These are phyloP conservation scores for Miscanthus sacchariflorus DNA, from an alignment of 202 grass and related monocot genomes.

Conservation along the genomic window DNA sequence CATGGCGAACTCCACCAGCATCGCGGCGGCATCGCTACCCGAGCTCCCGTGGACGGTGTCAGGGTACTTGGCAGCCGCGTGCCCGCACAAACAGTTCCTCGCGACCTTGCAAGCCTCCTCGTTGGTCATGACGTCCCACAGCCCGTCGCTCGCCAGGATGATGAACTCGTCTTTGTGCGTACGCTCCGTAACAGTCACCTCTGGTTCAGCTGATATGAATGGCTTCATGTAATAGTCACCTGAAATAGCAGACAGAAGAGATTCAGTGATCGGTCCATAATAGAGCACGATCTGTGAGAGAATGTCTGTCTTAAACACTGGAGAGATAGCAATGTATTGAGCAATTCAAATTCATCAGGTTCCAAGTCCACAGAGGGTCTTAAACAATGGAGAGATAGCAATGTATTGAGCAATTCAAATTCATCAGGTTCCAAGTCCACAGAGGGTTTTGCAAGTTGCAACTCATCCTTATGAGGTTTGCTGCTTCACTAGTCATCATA, in stretches of 20 bases:
- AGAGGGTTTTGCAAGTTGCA: neutral
- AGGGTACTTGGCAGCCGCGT: constrained; percentile 44
- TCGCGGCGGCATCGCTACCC: constrained; percentile 57
- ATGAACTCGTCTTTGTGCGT: constrained; percentile 69
- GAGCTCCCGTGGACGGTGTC: constrained; percentile 52
- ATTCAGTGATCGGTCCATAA: constrained; percentile 2
- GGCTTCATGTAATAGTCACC: constrained; percentile 84
- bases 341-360: neutral
- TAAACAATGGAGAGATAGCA: neutral
- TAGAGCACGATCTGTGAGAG: neutral
- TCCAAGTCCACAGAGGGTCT: neutral
- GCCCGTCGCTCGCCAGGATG: constrained; percentile 77
- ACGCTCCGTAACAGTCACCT: constrained; percentile 58
- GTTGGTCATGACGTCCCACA: constrained; percentile 75
- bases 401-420: neutral
- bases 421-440: neutral
- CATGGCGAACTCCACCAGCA: constrained; percentile 67
- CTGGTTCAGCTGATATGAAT: constrained; percentile 69
- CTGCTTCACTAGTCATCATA: neutral
- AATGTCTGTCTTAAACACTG: neutral
- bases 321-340: neutral
- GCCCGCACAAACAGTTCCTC: constrained; percentile 64
- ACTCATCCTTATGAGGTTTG: neutral
- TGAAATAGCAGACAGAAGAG: constrained; percentile 39
- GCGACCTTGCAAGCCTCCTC: constrained; percentile 64